Conservation (phyloP, 768 basidiomycete genomes). For the Lentinula detonsa region DNA sequence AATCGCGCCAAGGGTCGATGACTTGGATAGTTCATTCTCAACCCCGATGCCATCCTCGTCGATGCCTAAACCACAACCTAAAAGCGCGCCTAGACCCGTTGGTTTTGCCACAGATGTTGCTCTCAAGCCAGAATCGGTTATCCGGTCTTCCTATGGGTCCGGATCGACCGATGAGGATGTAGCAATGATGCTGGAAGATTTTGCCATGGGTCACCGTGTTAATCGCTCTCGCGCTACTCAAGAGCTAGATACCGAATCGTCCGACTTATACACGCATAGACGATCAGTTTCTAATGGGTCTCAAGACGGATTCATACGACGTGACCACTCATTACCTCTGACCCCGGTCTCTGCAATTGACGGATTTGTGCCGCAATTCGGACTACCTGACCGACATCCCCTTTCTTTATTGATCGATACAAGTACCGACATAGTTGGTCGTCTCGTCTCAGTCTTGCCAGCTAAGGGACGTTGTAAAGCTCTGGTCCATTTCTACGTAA, state of each 20-base stretch:
- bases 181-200: conserved; percentile 21
- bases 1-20: background rate
- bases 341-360: background rate
- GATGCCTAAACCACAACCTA: background rate
- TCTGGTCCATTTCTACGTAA: conserved; percentile 18
- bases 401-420: conserved; percentile 17
- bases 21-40: background rate
- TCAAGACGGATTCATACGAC: background rate
- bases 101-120: background rate
- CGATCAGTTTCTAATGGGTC: background rate
- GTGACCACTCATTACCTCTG: background rate
- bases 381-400: conserved; percentile 14
- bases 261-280: conserved; percentile 2
- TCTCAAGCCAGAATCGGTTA: conserved; percentile 4
- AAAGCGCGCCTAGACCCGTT: background rate
- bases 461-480: conserved; percentile 8
- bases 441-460: conserved; percentile 14
- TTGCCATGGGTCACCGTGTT: conserved; percentile 10
- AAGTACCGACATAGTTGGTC: conserved; percentile 12
- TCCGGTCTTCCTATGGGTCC: conserved; percentile 14
- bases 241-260: conserved; percentile 9
- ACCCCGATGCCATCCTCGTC: conserved; percentile 6
- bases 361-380: background rate
- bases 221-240: conserved; percentile 14
- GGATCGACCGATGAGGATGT: conserved; percentile 19